Conservation (phyloP, 345 rosid species). For the Arabis hirsuta region DNA sequence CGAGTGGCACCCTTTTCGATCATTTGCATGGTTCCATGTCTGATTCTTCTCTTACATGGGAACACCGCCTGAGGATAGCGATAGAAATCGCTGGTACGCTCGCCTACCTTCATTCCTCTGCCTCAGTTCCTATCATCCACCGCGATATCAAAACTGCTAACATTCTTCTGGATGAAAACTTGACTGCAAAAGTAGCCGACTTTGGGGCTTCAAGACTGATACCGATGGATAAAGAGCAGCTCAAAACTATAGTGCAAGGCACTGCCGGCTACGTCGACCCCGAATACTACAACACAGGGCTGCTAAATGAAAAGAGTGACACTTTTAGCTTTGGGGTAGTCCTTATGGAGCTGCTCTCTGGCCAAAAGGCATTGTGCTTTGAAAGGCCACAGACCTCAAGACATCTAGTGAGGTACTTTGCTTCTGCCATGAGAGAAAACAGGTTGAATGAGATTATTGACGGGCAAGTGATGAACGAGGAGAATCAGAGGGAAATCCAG, state of each 20-base stretch:
- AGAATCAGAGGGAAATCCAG: constrained; percentile 10
- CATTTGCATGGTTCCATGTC: constrained; percentile 32
- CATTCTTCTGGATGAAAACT: constrained; percentile 46
- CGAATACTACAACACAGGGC: constrained; percentile 42
- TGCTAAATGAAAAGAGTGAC: constrained; percentile 49
- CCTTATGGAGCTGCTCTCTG: constrained; percentile 41
- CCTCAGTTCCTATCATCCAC: constrained; percentile 45
- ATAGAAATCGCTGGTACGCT: constrained; percentile 45
- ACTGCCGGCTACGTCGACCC: constrained; percentile 51
- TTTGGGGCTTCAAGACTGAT: constrained; percentile 52
- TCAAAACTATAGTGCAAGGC: constrained; percentile 52
- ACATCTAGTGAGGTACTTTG: constrained; percentile 40
- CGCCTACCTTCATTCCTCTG: constrained; percentile 47
- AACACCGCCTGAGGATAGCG: constrained; percentile 42
- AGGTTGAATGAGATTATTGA: constrained; percentile 38
- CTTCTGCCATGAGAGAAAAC: constrained; percentile 22
- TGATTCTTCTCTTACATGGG: constrained; percentile 37
- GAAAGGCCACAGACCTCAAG: constrained; percentile 24
- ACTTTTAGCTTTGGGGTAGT: constrained; percentile 56
- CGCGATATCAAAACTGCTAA: constrained; percentile 51
- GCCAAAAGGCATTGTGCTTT: constrained; percentile 38
- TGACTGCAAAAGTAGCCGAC: constrained; percentile 51
- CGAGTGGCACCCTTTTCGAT: too few species aligned
- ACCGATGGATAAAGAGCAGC: constrained; percentile 39
- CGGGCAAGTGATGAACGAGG: constrained; percentile 16